phyloP scores from a whole-genome alignment of 1,139 yeast species.

The Candida frijolesensis region DNA sequence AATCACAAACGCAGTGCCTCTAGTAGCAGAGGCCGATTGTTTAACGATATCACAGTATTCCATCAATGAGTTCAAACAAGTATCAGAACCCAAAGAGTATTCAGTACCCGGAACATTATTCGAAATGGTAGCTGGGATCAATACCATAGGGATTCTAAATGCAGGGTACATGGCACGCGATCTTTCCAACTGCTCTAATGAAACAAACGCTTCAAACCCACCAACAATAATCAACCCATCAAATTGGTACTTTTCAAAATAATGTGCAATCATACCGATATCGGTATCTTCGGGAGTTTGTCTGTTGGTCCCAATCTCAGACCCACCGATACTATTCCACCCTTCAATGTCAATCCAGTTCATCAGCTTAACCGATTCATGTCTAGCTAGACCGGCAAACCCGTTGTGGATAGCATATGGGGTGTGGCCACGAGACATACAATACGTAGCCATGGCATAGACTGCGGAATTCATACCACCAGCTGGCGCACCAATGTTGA shows the following conservation, averaged over 20 bases:
- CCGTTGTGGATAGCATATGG: constrained; percentile 78
- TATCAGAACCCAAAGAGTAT: constrained; percentile 76
- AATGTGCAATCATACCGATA: constrained; percentile 73
- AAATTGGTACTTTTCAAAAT: constrained; percentile 69
- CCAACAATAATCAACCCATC: constrained; percentile 78
- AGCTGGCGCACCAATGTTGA: constrained; percentile 83
- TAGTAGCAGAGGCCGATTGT: constrained; percentile 76
- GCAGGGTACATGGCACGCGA: constrained; percentile 68
- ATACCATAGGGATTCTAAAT: constrained; percentile 76
- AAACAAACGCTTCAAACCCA: constrained; percentile 77
- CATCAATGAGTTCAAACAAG: constrained; percentile 74
- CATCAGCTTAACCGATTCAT: constrained; percentile 64
- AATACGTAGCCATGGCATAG: constrained; percentile 71
- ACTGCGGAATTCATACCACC: constrained; percentile 82
- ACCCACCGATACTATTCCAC: constrained; percentile 78
- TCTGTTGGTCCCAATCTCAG: constrained; percentile 82
- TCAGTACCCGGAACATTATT: constrained; percentile 86
- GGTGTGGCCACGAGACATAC: constrained; percentile 74
- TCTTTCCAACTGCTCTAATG: constrained; percentile 66
- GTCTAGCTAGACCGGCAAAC: constrained; percentile 74
- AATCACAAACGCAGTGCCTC: constrained; percentile 76
- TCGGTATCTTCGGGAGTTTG: constrained; percentile 67
- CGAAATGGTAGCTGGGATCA: constrained; percentile 81
- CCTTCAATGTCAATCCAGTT: constrained; percentile 72
- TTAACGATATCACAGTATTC: constrained; percentile 79